Evolutionary conservation across 2,329 filamentous ascomycete genomes (phyloP).

Genomic region (Penicillium sclerotigenum): DNA sequence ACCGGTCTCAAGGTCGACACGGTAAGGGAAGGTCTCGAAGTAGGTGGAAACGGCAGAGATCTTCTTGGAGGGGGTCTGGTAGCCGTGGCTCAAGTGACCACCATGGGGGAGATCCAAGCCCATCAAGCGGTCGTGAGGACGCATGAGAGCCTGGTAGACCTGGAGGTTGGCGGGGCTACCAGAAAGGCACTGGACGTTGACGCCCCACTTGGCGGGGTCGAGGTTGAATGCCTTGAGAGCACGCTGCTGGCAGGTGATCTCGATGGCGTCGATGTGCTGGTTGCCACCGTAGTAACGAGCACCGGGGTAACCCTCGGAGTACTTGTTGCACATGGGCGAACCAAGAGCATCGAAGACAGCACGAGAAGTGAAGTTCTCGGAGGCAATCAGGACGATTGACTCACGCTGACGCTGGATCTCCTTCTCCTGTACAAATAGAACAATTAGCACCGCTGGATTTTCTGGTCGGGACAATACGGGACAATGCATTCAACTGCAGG

Average conservation of each 20-base stretch:
- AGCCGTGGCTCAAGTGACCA: constrained; percentile 92
- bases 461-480: not conserved
- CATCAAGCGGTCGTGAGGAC: constrained; percentile 93
- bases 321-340: constrained; percentile 96
- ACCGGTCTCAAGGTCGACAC: constrained; percentile 83
- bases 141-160: constrained; percentile 93
- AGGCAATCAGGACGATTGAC: constrained; percentile 97
- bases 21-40: constrained; percentile 96
- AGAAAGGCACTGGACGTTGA: constrained; percentile 93
- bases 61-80: constrained; percentile 89
- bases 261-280: constrained; percentile 96
- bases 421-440: constrained; percentile 60
- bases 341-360: constrained; percentile 97
- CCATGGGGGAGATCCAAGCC: constrained; percentile 94
- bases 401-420: constrained; percentile 97
- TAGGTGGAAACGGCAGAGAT: constrained; percentile 99
- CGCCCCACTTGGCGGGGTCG: constrained; percentile 87
- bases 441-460: constrained; percentile 28
- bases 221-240: constrained; percentile 88
- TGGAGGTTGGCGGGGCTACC: constrained; percentile 96
- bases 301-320: constrained; percentile 97
- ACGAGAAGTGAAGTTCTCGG: constrained; percentile 98
- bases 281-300: constrained; percentile 99
- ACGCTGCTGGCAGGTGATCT: constrained; percentile 90
- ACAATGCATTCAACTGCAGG: not conserved